Evolutionary conservation across 2,329 filamentous ascomycete species (phyloP).

Genomic region (Ceratocystis alfenasii): DNA sequence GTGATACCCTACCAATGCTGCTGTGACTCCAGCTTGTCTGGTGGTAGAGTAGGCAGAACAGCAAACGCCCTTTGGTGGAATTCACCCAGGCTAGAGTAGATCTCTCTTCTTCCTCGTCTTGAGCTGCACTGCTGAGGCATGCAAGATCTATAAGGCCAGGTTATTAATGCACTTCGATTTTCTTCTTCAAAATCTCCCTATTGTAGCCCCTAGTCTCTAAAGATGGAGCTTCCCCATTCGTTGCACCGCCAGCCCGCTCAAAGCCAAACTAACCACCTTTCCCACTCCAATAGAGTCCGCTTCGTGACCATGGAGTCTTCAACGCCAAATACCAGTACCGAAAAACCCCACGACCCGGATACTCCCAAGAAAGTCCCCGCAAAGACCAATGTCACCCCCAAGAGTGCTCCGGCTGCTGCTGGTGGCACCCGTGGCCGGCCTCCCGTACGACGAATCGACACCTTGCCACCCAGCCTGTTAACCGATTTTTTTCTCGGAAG

Average conservation of each 20-base stretch:
- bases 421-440: conserved; percentile 28
- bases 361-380: conserved; percentile 15
- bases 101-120: neutral
- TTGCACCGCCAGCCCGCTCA: neutral
- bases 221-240: neutral
- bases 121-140: neutral
- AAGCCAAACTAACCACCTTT: conserved; percentile 11
- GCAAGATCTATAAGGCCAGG: conserved; percentile 3
- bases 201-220: conserved; percentile 7
- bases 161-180: conserved; percentile 9
- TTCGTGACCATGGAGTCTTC: conserved; percentile 15
- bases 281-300: conserved; percentile 13
- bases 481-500: conserved; percentile 47
- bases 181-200: neutral
- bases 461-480: conserved; percentile 39
- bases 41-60: neutral
- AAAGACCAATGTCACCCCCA: conserved; percentile 28
- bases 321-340: conserved; percentile 18
- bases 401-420: conserved; percentile 34
- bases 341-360: conserved; percentile 19
- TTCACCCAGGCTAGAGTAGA: neutral
- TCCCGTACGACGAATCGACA: conserved; percentile 32
- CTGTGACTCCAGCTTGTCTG: neutral
- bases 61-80: neutral
- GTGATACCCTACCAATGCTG: neutral